Percentiles rank a stretch among this genome's conserved stretches.
Evolutionary conservation across 2,329 filamentous ascomycete species (phyloP).

Genomic region (Fusarium guadeloupense): DNA sequence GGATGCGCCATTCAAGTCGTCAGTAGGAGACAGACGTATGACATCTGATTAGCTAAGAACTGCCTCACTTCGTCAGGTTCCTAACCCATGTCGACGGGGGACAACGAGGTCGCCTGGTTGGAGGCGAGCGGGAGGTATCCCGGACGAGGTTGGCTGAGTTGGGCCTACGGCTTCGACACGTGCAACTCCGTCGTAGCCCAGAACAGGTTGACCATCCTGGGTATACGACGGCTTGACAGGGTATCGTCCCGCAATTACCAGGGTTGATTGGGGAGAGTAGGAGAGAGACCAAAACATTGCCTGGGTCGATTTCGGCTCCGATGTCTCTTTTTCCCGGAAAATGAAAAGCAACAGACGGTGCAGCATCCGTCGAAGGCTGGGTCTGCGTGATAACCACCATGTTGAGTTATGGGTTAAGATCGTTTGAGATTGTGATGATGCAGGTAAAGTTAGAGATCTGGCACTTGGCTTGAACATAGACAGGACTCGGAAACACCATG

Average conservation of each 20-base stretch:
- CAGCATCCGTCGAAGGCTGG: no score
- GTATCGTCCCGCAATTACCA: conserved; percentile 19
- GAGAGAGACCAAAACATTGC: conserved; percentile 3
- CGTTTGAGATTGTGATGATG: no score
- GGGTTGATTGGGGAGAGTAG: conserved; percentile 22
- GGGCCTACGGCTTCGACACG: conserved; percentile 8
- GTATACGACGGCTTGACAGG: conserved; percentile 18
- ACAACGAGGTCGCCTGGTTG: conserved; percentile 9
- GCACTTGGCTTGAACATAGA: no score
- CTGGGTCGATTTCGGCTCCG: not conserved
- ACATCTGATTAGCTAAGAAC: conserved; percentile 5
- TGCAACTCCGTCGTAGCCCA: conserved; percentile 22
- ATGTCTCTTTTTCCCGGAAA: not conserved
- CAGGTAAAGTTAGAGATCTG: no score
- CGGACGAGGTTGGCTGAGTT: not conserved
- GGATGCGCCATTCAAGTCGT: conserved; percentile 4
- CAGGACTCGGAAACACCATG: no score
- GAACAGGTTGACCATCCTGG: not conserved
- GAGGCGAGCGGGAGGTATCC: not conserved
- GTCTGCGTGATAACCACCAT: no score
- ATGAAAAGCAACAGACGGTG: not conserved
- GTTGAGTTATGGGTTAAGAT: no score
- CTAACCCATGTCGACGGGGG: conserved; percentile 15
- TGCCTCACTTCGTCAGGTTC: conserved; percentile 14
- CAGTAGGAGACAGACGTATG: not conserved